Evolutionary conservation across 148 eudicot genomes (phyloP).

Genomic region (Rhododendron simsii): DNA sequence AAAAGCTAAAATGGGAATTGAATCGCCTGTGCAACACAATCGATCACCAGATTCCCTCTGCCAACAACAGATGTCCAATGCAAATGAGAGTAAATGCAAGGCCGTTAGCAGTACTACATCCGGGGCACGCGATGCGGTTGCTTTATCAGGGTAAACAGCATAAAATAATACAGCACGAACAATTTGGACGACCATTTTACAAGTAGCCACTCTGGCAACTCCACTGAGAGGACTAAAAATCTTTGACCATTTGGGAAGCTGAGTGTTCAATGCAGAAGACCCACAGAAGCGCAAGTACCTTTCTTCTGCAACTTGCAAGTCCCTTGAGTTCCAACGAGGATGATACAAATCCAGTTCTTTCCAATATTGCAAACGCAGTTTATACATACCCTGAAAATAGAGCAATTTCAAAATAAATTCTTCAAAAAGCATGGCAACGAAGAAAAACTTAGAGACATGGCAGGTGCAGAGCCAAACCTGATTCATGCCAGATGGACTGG

Average conservation of each 20-base stretch:
- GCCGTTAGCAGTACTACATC: slow-evolving; percentile 77
- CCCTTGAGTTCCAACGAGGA: slow-evolving; percentile 88
- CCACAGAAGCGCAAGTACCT: slow-evolving; percentile 78
- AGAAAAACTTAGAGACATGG: background rate
- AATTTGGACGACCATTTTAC: slow-evolving; percentile 59
- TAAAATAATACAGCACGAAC: slow-evolving; percentile 72
- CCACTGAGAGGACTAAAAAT: slow-evolving; percentile 71
- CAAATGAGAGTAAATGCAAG: slow-evolving; percentile 79
- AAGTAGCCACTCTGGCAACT: slow-evolving; percentile 74
- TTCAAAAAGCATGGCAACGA: slow-evolving; percentile 4
- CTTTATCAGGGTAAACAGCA: slow-evolving; percentile 52
- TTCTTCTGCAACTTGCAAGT: slow-evolving; percentile 89
- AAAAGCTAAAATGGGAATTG: slow-evolving; percentile 59
- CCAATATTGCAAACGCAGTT: slow-evolving; percentile 68
- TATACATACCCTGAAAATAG: slow-evolving; percentile 75
- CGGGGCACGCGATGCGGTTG: slow-evolving; percentile 69
- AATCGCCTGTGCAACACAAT: slow-evolving; percentile 26
- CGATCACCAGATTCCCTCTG: slow-evolving; percentile 46
- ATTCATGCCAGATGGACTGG: slow-evolving; percentile 85
- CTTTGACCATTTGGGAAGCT: slow-evolving; percentile 83
- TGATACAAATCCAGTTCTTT: slow-evolving; percentile 92
- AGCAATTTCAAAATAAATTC: slow-evolving; percentile 1
- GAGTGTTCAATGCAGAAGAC: slow-evolving; percentile 70
- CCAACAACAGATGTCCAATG: slow-evolving; percentile 59
- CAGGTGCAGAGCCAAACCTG: slow-evolving; percentile 51